These are phyloP conservation scores for Ammopiptanthus mongolicus DNA, from an alignment of 306 rosid genomes.

Conservation along the genomic window DNA sequence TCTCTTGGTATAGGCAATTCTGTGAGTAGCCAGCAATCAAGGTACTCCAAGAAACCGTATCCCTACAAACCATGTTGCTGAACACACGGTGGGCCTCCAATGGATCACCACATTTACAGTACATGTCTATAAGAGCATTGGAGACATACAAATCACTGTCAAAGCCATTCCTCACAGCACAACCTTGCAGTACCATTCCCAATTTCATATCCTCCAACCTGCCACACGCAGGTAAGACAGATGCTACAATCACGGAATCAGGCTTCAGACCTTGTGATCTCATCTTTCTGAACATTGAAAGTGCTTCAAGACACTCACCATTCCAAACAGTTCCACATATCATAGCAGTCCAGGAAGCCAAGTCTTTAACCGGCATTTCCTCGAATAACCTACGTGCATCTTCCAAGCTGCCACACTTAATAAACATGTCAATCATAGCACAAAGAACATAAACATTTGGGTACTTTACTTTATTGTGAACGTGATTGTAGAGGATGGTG, in stretches of 20 bases:
- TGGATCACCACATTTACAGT: slow-evolving; percentile 40
- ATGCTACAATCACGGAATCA: slow-evolving; percentile 36
- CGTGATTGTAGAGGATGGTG: background rate
- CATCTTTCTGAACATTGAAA: slow-evolving; percentile 33
- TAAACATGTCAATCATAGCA: slow-evolving; percentile 42
- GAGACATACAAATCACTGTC: slow-evolving; percentile 36
- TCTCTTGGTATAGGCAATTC: slow-evolving; percentile 23
- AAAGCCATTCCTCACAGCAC: slow-evolving; percentile 36
- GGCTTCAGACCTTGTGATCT: slow-evolving; percentile 30
- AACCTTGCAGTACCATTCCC: slow-evolving; percentile 44
- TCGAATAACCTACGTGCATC: slow-evolving; percentile 41
- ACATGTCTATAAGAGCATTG: slow-evolving; percentile 42
- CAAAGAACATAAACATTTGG: slow-evolving; percentile 32
- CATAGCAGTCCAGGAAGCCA: slow-evolving; percentile 47
- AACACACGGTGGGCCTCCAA: slow-evolving; percentile 23
- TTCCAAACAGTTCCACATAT: slow-evolving; percentile 31
- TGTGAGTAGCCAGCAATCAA: slow-evolving; percentile 42
- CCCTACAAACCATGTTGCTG: slow-evolving; percentile 27
- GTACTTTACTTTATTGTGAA: background rate
- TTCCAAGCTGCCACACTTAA: slow-evolving; percentile 33
- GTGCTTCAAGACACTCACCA: slow-evolving; percentile 32
- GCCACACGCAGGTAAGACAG: slow-evolving; percentile 32
- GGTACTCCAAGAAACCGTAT: slow-evolving; percentile 43
- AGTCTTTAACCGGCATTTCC: slow-evolving; percentile 38
- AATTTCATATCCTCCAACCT: slow-evolving; percentile 31